Base-by-base conservation (phyloP, 257 asterid species). In the Paulownia fortunei region DNA sequence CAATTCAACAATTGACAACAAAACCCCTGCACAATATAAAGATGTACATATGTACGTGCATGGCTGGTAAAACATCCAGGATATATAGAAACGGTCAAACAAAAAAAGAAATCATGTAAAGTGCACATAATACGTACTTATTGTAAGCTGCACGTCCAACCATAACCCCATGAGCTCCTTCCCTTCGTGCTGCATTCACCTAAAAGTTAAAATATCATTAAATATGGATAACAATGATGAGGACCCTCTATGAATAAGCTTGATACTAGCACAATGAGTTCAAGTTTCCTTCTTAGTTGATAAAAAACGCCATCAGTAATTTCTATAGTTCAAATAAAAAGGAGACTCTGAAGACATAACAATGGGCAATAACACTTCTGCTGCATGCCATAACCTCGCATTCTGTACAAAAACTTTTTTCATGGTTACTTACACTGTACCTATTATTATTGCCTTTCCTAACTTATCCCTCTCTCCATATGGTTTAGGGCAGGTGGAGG, bases 161-260 rank as follows among this genome's bases (percentile, higher is more conserved):
- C 99, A 92, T 94, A 47, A 94, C 99, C 46, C 96, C 98, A 75
- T 92, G 89, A 79, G 98, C 98, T 77, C 98, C 98, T 90, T 94
- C 97, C 19, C 13, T 74, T 60, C 80, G 84, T 64, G 98, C 98
- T 63, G 96, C 90, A 84, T 85, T 90, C 42, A 87, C 94, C 98
- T 93, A 80, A 46, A 78, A 59, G 15, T 27, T 49, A 27, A 37
- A 79, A 68, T 27, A 70, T 52, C 76, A 73, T 21, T 18, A 65
- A 69, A 44, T 32, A 64, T 66, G 70, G 49, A 36, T 77, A 55
- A 52, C 72, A 74, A 32, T 61, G 74, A 62, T 23, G 52, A 65
- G 65, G 52, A 69, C 49, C 49, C 69, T 13, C 79, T 56, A 46
- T 54, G 16, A 30, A 72, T 19, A 54, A 85, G 77, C 46, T 76